A percentile compares a stretch with the other conserved stretches of the same genome.
Evolutionary conservation across 2,329 filamentous ascomycete species (phyloP).

Genomic region (Rutstroemia sp.): DNA sequence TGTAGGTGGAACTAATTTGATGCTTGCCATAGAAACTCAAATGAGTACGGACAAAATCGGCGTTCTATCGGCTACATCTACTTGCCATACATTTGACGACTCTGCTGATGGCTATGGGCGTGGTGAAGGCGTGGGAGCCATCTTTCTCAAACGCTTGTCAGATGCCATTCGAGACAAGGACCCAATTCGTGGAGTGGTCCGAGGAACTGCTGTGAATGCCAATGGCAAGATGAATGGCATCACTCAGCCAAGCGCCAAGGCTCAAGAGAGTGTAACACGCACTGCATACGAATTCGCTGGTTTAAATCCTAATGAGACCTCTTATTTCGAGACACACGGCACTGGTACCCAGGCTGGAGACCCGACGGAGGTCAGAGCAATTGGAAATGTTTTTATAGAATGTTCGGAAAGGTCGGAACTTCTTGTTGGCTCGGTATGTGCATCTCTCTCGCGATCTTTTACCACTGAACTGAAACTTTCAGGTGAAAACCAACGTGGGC

Average conservation of each 20-base stretch:
- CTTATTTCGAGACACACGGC: slow-evolving; percentile 4
- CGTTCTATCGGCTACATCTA: slow-evolving; percentile 24
- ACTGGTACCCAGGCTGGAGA: slow-evolving; percentile 9
- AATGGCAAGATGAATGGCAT: slow-evolving; percentile 4
- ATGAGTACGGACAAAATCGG: slow-evolving; percentile 23
- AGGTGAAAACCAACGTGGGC: slow-evolving; percentile 13
- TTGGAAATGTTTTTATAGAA: slow-evolving; percentile 1
- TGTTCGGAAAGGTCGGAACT: neutral
- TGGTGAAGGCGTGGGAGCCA: slow-evolving; percentile 35
- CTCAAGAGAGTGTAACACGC: slow-evolving; percentile 29
- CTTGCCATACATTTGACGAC: slow-evolving; percentile 18
- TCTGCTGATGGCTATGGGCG: slow-evolving; percentile 35
- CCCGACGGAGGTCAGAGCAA: neutral
- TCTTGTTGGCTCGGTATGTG: slow-evolving; percentile 4
- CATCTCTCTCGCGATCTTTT: neutral
- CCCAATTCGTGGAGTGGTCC: slow-evolving; percentile 36
- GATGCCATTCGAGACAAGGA: slow-evolving; percentile 36
- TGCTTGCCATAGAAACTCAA: slow-evolving; percentile 8
- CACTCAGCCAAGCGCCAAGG: slow-evolving; percentile 34
- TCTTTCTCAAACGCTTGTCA: slow-evolving; percentile 36
- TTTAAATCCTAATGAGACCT: slow-evolving; percentile 3
- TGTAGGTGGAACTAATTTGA: slow-evolving; percentile 19
- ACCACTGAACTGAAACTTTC: slow-evolving; percentile 7
- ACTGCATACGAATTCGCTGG: slow-evolving; percentile 3
- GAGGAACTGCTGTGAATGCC: slow-evolving; percentile 36